Conservation (phyloP, 768 basidiomycete genomes). For the Phylloporus arenicola region DNA sequence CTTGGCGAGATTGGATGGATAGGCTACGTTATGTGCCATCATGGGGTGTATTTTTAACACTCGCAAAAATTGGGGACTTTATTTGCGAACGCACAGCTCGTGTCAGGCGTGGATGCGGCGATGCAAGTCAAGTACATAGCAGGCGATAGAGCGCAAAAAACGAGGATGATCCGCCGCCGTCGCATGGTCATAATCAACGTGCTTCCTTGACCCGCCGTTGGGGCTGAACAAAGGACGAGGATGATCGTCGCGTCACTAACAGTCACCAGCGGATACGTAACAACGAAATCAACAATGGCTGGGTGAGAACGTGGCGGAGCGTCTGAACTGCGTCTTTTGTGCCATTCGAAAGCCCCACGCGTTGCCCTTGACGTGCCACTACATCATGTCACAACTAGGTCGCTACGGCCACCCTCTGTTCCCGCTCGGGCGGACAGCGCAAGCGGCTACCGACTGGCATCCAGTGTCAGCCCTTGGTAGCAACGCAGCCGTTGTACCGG, state of each 20-base stretch:
- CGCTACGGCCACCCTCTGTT: conserved; percentile 2
- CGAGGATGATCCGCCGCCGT: conserved; percentile 18
- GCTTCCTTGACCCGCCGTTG: background rate
- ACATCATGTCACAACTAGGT: conserved; percentile 10
- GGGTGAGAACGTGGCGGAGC: conserved; percentile 20
- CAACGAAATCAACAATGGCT: background rate
- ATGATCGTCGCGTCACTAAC: background rate
- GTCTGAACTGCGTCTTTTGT: conserved; percentile 25
- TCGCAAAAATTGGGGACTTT: background rate
- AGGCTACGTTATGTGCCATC: background rate
- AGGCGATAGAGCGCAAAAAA: background rate
- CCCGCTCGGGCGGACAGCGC: background rate
- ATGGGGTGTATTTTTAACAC: conserved; percentile 4
- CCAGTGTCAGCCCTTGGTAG: conserved; percentile 1
- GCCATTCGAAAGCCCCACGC: conserved; percentile 23
- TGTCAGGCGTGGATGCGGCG: background rate
- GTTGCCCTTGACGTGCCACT: conserved; percentile 7
- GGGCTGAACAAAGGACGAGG: background rate
- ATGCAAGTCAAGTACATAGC: background rate
- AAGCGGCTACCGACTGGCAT: background rate
- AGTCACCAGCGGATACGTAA: background rate
- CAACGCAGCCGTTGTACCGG: background rate
- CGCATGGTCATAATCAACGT: conserved; percentile 5
- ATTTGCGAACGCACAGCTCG: conserved; percentile 1
- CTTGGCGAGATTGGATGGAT: conserved; percentile 10